These are phyloP conservation scores for Penicilliopsis zonata DNA, from an alignment of 495 filamentous ascomycete genomes.

Conservation along the genomic window DNA sequence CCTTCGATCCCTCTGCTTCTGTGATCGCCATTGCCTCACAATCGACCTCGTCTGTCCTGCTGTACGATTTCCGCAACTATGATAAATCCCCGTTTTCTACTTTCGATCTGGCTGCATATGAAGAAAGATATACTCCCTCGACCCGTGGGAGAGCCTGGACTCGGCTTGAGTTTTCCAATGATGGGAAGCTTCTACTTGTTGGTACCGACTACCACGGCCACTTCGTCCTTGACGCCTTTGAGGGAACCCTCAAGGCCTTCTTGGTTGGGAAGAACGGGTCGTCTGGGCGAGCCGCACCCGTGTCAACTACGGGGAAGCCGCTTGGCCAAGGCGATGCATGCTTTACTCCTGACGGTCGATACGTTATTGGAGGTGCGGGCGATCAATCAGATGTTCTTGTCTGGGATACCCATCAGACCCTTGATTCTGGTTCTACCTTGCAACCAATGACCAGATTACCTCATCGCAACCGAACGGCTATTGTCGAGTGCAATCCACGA, in stretches of 20 bases:
- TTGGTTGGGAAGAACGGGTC: conserved; percentile 34
- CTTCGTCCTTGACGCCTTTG: conserved; percentile 82
- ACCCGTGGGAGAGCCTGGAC: conserved; percentile 55
- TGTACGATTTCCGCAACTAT: conserved; percentile 90
- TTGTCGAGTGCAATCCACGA: conserved; percentile 80
- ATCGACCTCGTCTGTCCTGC: conserved; percentile 59
- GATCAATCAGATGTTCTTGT: conserved; percentile 59
- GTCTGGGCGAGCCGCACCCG: conserved; percentile 31
- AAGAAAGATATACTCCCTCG: conserved; percentile 42
- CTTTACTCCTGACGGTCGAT: conserved; percentile 80
- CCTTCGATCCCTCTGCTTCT: conserved; percentile 78
- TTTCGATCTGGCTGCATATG: conserved; percentile 59
- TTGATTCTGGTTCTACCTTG: conserved; percentile 39
- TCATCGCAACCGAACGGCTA: conserved; percentile 51
- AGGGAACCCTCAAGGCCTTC: conserved; percentile 60
- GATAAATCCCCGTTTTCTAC: conserved; percentile 79
- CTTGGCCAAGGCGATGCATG: conserved; percentile 69
- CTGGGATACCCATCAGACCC: conserved; percentile 62
- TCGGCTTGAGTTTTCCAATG: conserved; percentile 84
- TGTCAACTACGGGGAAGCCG: conserved; percentile 33
- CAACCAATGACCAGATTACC: conserved; percentile 54
- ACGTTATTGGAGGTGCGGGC: conserved; percentile 64
- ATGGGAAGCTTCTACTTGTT: conserved; percentile 76
- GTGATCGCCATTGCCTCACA: conserved; percentile 87
- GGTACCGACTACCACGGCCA: conserved; percentile 73